These are phyloP conservation scores for Novymonas esmeraldas DNA, from an alignment of 208 protist species.

Conservation along the genomic window DNA sequence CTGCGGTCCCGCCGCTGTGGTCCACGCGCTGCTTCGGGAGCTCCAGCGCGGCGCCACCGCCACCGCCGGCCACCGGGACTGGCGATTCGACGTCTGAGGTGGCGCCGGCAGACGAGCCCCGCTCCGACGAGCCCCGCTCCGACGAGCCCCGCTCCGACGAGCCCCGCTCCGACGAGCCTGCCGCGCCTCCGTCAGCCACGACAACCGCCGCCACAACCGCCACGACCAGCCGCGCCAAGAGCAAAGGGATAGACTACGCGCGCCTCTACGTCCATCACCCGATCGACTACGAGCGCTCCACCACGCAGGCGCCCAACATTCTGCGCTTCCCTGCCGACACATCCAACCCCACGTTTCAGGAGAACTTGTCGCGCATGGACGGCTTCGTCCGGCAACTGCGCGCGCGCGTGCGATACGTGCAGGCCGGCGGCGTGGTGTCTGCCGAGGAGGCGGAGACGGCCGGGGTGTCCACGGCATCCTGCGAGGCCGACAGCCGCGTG, in stretches of 20 bases:
- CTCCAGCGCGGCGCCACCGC: neutral
- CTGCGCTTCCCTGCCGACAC: conserved; percentile 52
- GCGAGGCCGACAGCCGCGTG: conserved; percentile 16
- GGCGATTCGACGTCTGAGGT: neutral
- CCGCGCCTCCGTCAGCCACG: neutral
- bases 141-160: no score
- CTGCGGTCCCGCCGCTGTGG: neutral
- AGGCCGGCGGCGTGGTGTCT: conserved; percentile 29
- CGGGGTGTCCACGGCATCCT: conserved; percentile 22
- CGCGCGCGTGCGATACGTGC: conserved; percentile 38
- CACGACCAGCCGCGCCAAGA: neutral
- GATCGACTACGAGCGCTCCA: conserved; percentile 46
- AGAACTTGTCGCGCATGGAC: conserved; percentile 62
- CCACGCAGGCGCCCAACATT: conserved; percentile 38
- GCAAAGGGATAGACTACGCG: conserved; percentile 15
- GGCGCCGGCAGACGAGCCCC: no score
- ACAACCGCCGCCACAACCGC: neutral
- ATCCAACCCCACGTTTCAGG: conserved; percentile 38
- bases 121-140: no score
- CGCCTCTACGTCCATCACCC: conserved; percentile 50
- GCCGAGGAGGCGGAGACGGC: conserved; percentile 17
- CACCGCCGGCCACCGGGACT: neutral
- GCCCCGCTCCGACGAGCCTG: no score
- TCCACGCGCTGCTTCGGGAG: conserved; percentile 5
- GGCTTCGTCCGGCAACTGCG: conserved; percentile 43